phyloP scores from a whole-genome alignment of 768 basidiomycete species.

The Boletus sensibilis region DNA sequence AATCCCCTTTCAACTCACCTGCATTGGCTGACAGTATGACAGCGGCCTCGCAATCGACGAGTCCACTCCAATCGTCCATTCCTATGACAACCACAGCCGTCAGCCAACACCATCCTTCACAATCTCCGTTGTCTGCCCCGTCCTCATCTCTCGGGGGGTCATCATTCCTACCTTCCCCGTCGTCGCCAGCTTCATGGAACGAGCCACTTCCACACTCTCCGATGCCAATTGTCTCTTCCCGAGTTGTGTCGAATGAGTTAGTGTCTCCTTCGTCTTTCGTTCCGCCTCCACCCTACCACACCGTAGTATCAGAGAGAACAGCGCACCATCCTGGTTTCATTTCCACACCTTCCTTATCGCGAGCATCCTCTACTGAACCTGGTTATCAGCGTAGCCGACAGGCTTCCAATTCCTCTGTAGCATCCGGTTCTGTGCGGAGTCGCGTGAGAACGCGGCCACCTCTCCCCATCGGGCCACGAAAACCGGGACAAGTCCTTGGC shows the following conservation, averaged over 20 bases:
- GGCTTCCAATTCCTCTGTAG: constrained; percentile 5
- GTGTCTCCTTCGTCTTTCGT: constrained; percentile 17
- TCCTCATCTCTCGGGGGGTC: not conserved
- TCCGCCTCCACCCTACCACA: constrained; percentile 57
- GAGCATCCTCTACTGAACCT: not conserved
- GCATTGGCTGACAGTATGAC: not conserved
- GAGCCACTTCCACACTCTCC: constrained; percentile 4
- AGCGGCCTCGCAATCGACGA: not conserved
- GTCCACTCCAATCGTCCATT: not conserved
- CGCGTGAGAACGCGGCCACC: constrained; percentile 46
- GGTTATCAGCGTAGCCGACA: constrained; percentile 1
- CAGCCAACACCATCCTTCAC: constrained; percentile 3
- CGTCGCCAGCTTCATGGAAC: constrained; percentile 4
- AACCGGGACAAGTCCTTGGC: constrained; percentile 31
- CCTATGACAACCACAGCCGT: not conserved
- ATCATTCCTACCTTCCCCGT: constrained; percentile 21
- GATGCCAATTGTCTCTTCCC: not conserved
- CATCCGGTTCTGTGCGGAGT: constrained; percentile 17
- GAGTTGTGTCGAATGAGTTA: not conserved
- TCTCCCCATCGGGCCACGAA: constrained; percentile 59
- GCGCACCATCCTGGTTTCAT: not conserved
- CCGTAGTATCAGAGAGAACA: constrained; percentile 38
- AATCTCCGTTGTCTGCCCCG: constrained; percentile 1
- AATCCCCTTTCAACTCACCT: constrained; percentile 15
- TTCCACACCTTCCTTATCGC: not conserved